A percentile compares a stretch with the other conserved stretches of the same genome.
Evolutionary conservation across 179 eudicot genomes (phyloP).

Genomic region (Kewa caespitosa): DNA sequence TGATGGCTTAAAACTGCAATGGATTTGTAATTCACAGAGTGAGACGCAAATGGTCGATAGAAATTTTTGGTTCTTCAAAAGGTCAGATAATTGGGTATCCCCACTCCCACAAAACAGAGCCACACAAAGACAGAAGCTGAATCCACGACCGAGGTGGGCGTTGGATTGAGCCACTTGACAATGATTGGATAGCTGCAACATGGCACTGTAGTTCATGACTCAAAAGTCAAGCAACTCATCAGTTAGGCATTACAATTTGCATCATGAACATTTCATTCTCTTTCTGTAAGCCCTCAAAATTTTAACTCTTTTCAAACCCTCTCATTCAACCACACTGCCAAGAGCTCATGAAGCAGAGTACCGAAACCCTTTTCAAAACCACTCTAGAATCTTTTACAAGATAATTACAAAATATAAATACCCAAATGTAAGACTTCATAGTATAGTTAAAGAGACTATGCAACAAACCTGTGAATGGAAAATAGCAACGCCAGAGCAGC

Average conservation of each 20-base stretch:
- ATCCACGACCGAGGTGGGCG: neutral
- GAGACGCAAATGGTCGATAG: neutral
- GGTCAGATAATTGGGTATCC: neutral
- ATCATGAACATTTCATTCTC: neutral
- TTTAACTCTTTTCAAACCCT: neutral
- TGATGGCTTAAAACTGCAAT: constrained; percentile 85
- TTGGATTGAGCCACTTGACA: neutral
- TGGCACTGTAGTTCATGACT: neutral
- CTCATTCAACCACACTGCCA: neutral
- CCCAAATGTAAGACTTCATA: neutral
- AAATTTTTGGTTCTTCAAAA: no score
- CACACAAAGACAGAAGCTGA: neutral
- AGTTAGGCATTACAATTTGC: neutral
- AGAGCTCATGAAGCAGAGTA: neutral
- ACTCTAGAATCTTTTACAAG: no score
- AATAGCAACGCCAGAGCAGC: constrained; percentile 97
- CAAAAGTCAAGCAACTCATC: neutral
- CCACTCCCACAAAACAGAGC: neutral
- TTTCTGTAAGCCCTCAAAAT: neutral
- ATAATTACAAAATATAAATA: neutral
- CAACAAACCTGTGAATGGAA: constrained; percentile 84
- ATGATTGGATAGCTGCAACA: neutral
- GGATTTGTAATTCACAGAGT: neutral
- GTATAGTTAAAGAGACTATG: neutral
- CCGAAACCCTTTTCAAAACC: neutral